phyloP scores from a whole-genome alignment of 306 rosid species.

The Ormosia emarginata region DNA sequence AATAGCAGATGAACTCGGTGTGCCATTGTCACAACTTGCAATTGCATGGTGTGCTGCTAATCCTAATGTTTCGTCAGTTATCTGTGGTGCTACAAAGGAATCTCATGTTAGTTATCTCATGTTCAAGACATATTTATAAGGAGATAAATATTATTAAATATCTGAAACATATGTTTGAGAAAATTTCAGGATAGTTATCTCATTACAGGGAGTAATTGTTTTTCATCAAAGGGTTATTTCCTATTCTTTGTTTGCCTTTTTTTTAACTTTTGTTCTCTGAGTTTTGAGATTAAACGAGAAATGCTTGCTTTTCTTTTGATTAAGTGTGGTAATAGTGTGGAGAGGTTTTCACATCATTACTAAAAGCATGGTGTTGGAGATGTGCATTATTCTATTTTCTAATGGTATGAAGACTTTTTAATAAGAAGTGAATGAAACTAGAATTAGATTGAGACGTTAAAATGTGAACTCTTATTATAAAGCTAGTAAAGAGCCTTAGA shows the following conservation, averaged over 20 bases:
- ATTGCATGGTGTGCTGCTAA: slow-evolving; percentile 98
- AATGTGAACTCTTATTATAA: no score
- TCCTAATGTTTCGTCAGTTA: slow-evolving; percentile 94
- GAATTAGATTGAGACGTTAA: no score
- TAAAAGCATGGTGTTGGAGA: background rate
- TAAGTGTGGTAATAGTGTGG: background rate
- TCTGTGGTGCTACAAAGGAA: slow-evolving; percentile 94
- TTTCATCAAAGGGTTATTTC: background rate
- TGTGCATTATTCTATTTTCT: background rate
- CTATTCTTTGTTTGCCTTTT: background rate
- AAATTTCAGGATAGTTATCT: no score
- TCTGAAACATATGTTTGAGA: no score
- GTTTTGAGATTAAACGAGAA: background rate
- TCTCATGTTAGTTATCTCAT: slow-evolving; percentile 72
- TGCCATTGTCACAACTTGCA: slow-evolving; percentile 82
- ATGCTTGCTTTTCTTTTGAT: background rate
- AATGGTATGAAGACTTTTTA: background rate
- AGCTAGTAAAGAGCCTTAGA: no score
- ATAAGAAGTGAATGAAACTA: background rate
- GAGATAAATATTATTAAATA: no score
- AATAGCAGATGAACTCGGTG: slow-evolving; percentile 92
- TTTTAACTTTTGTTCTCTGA: background rate
- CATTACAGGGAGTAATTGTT: background rate
- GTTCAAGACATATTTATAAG: background rate
- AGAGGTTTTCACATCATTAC: background rate